Conservation (phyloP, 352 stramenopile species). For the Globisporangium lucens region DNA sequence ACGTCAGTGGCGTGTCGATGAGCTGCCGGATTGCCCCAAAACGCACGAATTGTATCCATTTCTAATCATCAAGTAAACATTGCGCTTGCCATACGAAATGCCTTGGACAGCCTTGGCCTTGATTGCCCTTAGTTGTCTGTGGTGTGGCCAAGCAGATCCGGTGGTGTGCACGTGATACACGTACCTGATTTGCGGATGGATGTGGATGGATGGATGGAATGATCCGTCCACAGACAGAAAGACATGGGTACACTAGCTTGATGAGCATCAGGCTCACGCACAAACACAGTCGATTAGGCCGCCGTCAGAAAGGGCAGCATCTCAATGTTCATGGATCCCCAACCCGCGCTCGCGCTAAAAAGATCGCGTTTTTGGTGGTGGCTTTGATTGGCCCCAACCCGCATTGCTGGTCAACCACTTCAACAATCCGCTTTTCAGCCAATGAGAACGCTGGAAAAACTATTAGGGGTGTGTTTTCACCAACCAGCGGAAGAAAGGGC, state of each 20-base stretch:
- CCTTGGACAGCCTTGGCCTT: background rate
- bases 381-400: background rate
- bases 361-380: conserved; percentile 1
- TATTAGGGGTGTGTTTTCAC: background rate
- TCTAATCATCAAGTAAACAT: background rate
- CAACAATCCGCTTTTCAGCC: background rate
- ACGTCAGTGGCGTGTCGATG: background rate
- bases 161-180: background rate
- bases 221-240: background rate
- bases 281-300: background rate
- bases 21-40: background rate
- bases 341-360: background rate
- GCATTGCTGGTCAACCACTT: conserved; percentile 1
- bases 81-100: background rate
- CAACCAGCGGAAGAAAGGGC: conserved; percentile 1
- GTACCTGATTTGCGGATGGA: background rate
- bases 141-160: background rate
- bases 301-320: conserved; percentile 15
- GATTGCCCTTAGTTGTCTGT: background rate
- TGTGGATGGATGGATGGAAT: background rate
- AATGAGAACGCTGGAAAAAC: background rate
- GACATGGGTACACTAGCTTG: conserved; percentile 3
- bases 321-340: background rate
- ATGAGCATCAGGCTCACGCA: background rate
- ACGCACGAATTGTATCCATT: background rate